Percentiles rank a stretch among this genome's conserved stretches.
phyloP scores from a whole-genome alignment of 2,329 filamentous ascomycete species.

The Talaromyces sp. region DNA sequence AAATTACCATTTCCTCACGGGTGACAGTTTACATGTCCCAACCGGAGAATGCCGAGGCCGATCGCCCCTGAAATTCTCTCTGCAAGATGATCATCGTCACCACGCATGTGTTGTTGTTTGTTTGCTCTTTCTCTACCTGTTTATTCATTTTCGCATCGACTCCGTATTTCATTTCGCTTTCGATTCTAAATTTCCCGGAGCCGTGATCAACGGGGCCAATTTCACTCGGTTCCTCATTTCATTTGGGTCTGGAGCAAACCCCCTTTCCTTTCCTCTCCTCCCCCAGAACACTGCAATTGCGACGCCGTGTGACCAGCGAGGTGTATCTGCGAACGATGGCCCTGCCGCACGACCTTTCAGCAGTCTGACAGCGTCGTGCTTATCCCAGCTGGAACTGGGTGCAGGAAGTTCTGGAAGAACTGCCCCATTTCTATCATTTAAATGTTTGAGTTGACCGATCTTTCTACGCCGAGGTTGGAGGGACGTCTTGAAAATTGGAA shows the following conservation, averaged over 20 bases:
- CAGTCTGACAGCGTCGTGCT: constrained; percentile 12
- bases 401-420: constrained; percentile 17
- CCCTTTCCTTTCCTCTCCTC: not conserved
- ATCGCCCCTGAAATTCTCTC: constrained; percentile 4
- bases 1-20: not conserved
- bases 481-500: not conserved
- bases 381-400: constrained; percentile 4
- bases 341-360: constrained; percentile 2
- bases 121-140: no score
- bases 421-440: constrained; percentile 2
- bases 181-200: not conserved
- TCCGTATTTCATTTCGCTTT: no score
- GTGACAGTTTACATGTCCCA: not conserved
- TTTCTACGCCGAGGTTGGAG: not conserved
- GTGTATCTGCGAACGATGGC: constrained; percentile 15
- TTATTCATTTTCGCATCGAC: no score
- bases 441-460: not conserved
- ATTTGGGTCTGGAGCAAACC: not conserved
- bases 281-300: constrained; percentile 4
- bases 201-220: not conserved
- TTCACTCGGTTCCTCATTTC: not conserved
- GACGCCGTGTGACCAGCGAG: constrained; percentile 13
- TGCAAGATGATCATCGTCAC: no score
- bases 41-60: constrained; percentile 2
- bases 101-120: no score